phyloP scores from a whole-genome alignment of 2,329 filamentous ascomycete species.

The Aureobasidium mangrovei region DNA sequence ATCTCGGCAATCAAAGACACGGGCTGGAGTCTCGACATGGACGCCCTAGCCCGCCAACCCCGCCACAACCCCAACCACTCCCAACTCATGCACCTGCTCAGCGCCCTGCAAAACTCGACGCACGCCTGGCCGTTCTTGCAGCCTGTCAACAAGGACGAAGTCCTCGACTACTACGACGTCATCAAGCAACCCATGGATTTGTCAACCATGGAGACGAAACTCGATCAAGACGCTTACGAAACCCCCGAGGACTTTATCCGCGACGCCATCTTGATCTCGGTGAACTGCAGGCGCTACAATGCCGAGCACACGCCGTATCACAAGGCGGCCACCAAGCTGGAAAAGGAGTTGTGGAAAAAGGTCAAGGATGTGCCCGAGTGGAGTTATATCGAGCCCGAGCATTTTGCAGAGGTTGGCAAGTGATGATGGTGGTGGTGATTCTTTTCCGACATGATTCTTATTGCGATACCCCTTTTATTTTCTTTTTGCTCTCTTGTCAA shows the following conservation, averaged over 20 bases:
- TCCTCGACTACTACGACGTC: constrained; percentile 97
- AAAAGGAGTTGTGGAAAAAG: constrained; percentile 90
- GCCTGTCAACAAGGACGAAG: constrained; percentile 90
- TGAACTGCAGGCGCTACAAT: constrained; percentile 94
- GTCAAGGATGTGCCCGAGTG: constrained; percentile 90
- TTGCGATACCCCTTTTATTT: constrained; percentile 1
- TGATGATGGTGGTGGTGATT: background rate
- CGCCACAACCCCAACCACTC: constrained; percentile 96
- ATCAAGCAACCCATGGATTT: constrained; percentile 98
- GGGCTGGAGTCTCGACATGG: constrained; percentile 96
- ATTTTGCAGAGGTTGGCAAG: constrained; percentile 19
- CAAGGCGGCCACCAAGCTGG: constrained; percentile 87
- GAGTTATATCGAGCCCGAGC: constrained; percentile 37
- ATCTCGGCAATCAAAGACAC: constrained; percentile 83
- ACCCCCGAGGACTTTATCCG: constrained; percentile 87
- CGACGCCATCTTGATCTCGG: constrained; percentile 81
- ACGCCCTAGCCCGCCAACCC: constrained; percentile 87
- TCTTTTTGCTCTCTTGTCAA: background rate
- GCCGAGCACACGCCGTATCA: constrained; percentile 91
- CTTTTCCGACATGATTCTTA: background rate
- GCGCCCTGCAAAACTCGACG: constrained; percentile 88
- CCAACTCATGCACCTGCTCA: constrained; percentile 82
- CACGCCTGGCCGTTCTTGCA: constrained; percentile 91
- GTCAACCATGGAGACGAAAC: constrained; percentile 88
- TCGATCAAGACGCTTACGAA: constrained; percentile 85